Evolutionary conservation across 768 basidiomycete genomes (phyloP), one percentile per base, ranked within the genome.

Genomic region (Kwoniella mangroviensis): DNA sequence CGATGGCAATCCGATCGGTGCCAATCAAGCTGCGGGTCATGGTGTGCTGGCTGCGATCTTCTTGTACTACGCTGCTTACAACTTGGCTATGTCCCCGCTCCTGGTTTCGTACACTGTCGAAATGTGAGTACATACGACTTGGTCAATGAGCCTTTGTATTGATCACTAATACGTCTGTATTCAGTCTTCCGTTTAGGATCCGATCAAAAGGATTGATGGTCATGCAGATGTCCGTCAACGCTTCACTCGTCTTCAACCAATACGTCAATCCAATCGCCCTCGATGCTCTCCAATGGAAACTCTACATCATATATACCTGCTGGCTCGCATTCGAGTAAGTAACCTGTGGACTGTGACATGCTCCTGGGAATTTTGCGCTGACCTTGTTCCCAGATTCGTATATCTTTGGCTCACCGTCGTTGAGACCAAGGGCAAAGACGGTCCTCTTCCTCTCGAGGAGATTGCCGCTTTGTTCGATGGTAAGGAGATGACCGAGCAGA

Each of bases 31-130:
- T 22, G 77, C 77, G 12, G 77, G 77, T 22, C 63, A 75, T 42
- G 76, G 72, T 28, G 77, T 79, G 53, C 68, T 84, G 41, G 79
- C 79, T 9, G 72, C 78, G 68, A 76, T 84, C 65, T 84, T 83
- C 82, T 54, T 73, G 55, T 75, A 75, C 71, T 79, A 77, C 53
- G 73, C 65, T 17, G 69, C 71, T 41, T 79, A 79, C 73, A 77
- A 79, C 68, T 49, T 74, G 42, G 78, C 78, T 42, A 65, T 76
- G 70, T 70, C 68, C 12, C 72, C 74, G 2, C 65, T 79, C 26
- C 66, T 76, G 52, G 73, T 74, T n/a, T 69, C 73, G 10, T 79
- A 79, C 73, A 73, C 76, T 7, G 68, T 74, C 51, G 78, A 79
- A 64, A 77, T 79, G 65, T 68, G 52, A 69, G 68, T 69, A 6